Conservation (phyloP, 2,329 filamentous ascomycete species). For the Xylaria sp. region DNA sequence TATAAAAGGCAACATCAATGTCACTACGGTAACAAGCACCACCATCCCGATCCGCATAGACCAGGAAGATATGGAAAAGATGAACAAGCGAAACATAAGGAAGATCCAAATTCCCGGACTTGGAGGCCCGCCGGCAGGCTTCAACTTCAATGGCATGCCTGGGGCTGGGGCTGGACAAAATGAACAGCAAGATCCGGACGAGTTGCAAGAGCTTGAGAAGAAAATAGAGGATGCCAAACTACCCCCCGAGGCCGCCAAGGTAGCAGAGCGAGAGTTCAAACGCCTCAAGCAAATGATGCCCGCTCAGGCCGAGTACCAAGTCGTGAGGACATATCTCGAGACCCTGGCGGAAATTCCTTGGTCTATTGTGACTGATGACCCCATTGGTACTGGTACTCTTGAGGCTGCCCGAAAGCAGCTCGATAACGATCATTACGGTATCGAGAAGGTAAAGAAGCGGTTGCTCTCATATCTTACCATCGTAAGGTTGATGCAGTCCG, state of each 20-base stretch:
- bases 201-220: constrained; percentile 91
- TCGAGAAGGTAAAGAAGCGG: constrained; percentile 97
- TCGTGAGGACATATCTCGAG: constrained; percentile 92
- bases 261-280: constrained; percentile 90
- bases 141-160: constrained; percentile 56
- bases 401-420: constrained; percentile 85
- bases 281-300: constrained; percentile 95
- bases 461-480: constrained; percentile 95
- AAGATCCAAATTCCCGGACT: constrained; percentile 34
- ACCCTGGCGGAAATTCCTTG: constrained; percentile 95
- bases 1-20: constrained; percentile 88
- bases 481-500: constrained; percentile 91
- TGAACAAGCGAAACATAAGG: constrained; percentile 54
- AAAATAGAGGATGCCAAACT: constrained; percentile 84
- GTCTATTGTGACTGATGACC: constrained; percentile 85
- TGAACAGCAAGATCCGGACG: constrained; percentile 85
- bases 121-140: constrained; percentile 38
- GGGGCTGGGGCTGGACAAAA: constrained; percentile 61
- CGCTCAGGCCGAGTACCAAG: constrained; percentile 94
- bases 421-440: constrained; percentile 94
- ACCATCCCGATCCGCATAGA: constrained; percentile 69
- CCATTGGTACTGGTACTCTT: constrained; percentile 83
- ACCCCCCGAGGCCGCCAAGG: constrained; percentile 84
- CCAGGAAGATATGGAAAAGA: constrained; percentile 64
- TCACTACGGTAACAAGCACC: constrained; percentile 79